A percentile compares a stretch with the other conserved stretches of the same genome.
Evolutionary conservation across 139 green algal species (phyloP).

Genomic region (Trebouxia sp.): DNA sequence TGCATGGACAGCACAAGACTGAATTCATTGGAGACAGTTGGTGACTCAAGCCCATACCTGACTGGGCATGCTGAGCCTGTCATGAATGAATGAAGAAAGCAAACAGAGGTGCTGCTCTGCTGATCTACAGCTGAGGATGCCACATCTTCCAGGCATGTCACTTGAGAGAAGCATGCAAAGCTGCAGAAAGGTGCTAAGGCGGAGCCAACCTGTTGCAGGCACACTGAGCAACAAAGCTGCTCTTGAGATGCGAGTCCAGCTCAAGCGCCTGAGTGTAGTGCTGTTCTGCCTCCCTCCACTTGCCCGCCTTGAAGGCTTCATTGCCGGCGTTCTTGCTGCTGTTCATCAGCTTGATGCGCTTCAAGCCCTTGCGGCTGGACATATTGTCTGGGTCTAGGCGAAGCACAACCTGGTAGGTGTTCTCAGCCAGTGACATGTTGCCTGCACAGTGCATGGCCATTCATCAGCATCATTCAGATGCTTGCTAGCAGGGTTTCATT

Average conservation of each 20-base stretch:
- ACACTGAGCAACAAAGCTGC: constrained; percentile 46
- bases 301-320: constrained; percentile 40
- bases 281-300: constrained; percentile 42
- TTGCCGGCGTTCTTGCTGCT: constrained; percentile 53
- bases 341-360: constrained; percentile 38
- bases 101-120: too few species aligned
- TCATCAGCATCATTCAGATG: too few species aligned
- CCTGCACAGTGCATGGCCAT: constrained; percentile 27
- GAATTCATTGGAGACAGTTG: too few species aligned
- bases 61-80: too few species aligned
- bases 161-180: background rate
- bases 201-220: constrained; percentile 35
- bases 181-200: background rate
- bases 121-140: too few species aligned
- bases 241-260: constrained; percentile 39
- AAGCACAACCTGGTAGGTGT: constrained; percentile 42
- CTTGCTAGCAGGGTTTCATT: background rate
- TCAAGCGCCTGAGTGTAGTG: constrained; percentile 46
- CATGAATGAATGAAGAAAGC: too few species aligned
- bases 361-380: constrained; percentile 34
- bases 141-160: background rate
- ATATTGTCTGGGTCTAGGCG: constrained; percentile 44
- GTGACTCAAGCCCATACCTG: too few species aligned
- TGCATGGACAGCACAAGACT: too few species aligned
- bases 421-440: constrained; percentile 49